These are phyloP conservation scores for Plasmodium relictum DNA, from an alignment of 169 alveolate genomes.

Conservation along the genomic window DNA sequence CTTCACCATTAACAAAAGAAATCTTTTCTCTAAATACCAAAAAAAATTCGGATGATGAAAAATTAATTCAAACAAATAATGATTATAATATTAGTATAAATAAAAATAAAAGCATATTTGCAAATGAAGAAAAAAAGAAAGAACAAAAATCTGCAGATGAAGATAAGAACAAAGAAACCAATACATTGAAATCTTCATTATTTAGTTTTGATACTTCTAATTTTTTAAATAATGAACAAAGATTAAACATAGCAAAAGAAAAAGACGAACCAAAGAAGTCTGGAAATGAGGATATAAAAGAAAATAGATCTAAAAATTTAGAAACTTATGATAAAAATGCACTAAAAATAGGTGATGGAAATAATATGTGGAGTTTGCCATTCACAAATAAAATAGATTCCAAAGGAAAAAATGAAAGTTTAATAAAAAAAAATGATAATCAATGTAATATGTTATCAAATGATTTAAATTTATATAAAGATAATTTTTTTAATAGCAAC, in stretches of 20 bases:
- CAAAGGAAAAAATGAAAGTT: conserved; percentile 8
- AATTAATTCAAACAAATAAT: not conserved
- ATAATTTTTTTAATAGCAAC: not conserved
- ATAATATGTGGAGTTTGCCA: conserved; percentile 48
- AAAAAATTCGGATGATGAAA: conserved; percentile 15
- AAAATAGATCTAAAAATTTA: not conserved
- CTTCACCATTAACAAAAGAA: not conserved
- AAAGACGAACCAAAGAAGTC: not conserved
- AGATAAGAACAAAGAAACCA: conserved; percentile 35
- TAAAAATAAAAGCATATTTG: conserved; percentile 2
- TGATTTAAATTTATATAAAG: not conserved
- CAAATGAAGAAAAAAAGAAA: conserved; percentile 10
- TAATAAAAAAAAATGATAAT: not conserved
- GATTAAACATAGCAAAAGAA: not conserved
- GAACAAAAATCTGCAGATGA: conserved; percentile 18
- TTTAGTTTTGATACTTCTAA: conserved; percentile 36
- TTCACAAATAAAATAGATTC: conserved; percentile 51
- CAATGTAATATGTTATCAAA: not conserved
- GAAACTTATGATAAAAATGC: conserved; percentile 14
- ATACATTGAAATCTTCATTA: conserved; percentile 16
- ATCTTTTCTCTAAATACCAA: not conserved
- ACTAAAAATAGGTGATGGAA: conserved; percentile 19
- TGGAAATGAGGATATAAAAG: not conserved
- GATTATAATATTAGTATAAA: not conserved
- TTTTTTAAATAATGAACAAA: conserved; percentile 2